These are phyloP conservation scores for Bombardia bombarda DNA, from an alignment of 495 filamentous ascomycete species.

Conservation along the genomic window DNA sequence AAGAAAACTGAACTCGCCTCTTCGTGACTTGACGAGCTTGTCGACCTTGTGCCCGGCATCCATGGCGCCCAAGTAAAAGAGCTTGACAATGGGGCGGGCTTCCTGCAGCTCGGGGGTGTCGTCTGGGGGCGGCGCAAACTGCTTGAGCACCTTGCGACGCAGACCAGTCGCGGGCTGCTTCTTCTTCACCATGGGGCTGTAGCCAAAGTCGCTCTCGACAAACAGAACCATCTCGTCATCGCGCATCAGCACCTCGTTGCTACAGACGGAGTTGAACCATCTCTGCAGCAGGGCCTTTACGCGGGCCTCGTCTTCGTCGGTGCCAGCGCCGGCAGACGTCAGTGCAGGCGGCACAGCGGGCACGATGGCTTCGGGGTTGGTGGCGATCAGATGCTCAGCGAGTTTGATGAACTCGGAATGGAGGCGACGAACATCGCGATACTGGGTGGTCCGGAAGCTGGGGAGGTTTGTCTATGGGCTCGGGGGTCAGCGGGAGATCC, in stretches of 20 bases:
- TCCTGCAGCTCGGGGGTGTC: conserved; percentile 92
- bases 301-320: conserved; percentile 88
- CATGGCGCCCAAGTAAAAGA: conserved; percentile 93
- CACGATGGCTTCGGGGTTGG: conserved; percentile 94
- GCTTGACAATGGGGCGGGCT: conserved; percentile 83
- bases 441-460: conserved; percentile 94
- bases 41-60: conserved; percentile 94
- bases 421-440: conserved; percentile 89
- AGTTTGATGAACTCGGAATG: conserved; percentile 95
- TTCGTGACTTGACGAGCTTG: conserved; percentile 80
- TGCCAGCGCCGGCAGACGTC: conserved; percentile 90
- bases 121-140: conserved; percentile 96
- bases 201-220: conserved; percentile 96
- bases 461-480: conserved; percentile 87
- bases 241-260: conserved; percentile 84
- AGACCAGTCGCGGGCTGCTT: conserved; percentile 98
- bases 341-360: conserved; percentile 88
- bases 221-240: conserved; percentile 97
- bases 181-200: conserved; percentile 88
- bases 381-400: conserved; percentile 86
- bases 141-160: conserved; percentile 89
- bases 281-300: conserved; percentile 85
- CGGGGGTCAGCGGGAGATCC: conserved; percentile 5
- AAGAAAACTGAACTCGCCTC: conserved; percentile 72
- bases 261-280: conserved; percentile 89